phyloP scores from a whole-genome alignment of 129 eudicot species.

The Kitagawia praeruptora region DNA sequence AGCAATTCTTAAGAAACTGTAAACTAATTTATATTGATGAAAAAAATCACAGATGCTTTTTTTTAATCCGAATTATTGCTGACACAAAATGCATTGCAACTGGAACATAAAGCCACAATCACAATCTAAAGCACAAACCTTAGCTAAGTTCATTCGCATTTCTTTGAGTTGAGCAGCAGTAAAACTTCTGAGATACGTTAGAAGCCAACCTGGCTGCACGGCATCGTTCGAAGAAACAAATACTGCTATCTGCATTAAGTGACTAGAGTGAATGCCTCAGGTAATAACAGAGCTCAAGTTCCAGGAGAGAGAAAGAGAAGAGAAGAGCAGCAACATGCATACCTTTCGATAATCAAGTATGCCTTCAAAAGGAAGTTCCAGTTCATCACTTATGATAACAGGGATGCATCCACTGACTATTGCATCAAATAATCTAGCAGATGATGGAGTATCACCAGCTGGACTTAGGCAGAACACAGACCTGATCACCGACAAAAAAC shows the following conservation, averaged over 20 bases:
- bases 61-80: not conserved
- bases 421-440: constrained; percentile 97
- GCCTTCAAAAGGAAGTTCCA: constrained; percentile 98
- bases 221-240: constrained; percentile 94
- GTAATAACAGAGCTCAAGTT: not conserved
- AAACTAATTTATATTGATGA: not conserved
- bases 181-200: constrained; percentile 52
- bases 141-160: constrained; percentile 61
- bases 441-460: constrained; percentile 98
- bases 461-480: constrained; percentile 91
- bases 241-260: constrained; percentile 58
- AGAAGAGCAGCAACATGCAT: constrained; percentile 1
- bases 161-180: constrained; percentile 49
- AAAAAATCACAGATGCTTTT: not conserved
- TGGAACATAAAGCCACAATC: not conserved
- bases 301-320: not conserved
- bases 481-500: constrained; percentile 36
- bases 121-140: constrained; percentile 46
- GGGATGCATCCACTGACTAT: constrained; percentile 99
- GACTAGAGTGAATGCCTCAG: not conserved
- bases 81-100: not conserved
- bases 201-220: constrained; percentile 82
- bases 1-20: not conserved
- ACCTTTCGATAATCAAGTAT: constrained; percentile 95
- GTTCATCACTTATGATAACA: constrained; percentile 87